Evolutionary conservation across 257 asterid genomes (phyloP), one percentile per base, ranked within the genome.

Genomic region (Capsicum chinense): DNA sequence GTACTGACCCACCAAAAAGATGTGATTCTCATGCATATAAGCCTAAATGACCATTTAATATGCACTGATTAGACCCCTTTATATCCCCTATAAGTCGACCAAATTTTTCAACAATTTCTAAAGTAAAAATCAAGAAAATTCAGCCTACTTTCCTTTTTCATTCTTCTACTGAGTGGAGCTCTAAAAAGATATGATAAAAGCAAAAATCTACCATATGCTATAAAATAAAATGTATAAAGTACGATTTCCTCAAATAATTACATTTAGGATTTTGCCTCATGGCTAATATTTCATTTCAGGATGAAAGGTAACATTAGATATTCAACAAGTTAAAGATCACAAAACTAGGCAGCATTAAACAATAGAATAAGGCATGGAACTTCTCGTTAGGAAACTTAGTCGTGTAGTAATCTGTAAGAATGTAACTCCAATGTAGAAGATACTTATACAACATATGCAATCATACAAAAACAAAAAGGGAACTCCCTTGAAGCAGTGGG

Each of bases 281-380:
- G 62, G 82, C 33, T 26, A 26, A 33, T 64, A 78, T 52, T 78
- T 42, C 56, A 7, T 69, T 69, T 69, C 56, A 69, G 47, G 82
- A 76, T 52, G 81, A 52, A 47, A 76, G 48, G 21, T 26, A 26
- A 69, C 3, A 7, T 37, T 37, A 39, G 78, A 68, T 54, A 68
- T 68, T 35, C 56, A 83, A 42, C 63, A 21, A 19, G 37, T 11
- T 83, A 79, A 86, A 19, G 26, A n/a, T 80, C 48, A 59, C 33
- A 47, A 69, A 66, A 17, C 26, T 44, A 70, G 79, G 35, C 15
- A 63, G 57, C 35, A 70, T 44, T 70, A 70, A 16, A 17, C 69
- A 70, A 0, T 19, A 13, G 26, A 68, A 68, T 37, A 68, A 39
- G 26, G 16, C 13, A 44, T 42, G 57, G 56, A 42, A 11, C 7